These are phyloP conservation scores for Arabidopsis suecica DNA, from an alignment of 345 rosid genomes.

Conservation along the genomic window DNA sequence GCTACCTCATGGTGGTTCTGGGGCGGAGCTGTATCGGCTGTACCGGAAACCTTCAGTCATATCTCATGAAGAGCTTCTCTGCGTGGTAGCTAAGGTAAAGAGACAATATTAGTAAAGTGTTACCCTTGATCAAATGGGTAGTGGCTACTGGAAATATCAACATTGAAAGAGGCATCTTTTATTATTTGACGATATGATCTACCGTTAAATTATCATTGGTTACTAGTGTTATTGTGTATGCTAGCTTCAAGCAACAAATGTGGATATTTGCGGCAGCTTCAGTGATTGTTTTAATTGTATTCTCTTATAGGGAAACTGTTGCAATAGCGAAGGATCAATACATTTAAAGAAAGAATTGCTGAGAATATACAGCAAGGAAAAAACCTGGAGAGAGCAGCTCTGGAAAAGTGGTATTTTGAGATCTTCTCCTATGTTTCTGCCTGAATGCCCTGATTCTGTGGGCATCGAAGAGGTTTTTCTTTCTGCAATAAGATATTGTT, in stretches of 20 bases:
- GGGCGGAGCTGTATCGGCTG: slow-evolving; percentile 76
- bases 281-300: slow-evolving; percentile 20
- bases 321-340: slow-evolving; percentile 59
- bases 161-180: slow-evolving; percentile 7
- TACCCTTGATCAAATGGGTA: background rate
- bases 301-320: slow-evolving; percentile 50
- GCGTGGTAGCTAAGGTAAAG: slow-evolving; percentile 80
- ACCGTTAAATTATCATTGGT: background rate
- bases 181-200: background rate
- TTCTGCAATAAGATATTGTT: slow-evolving; percentile 42
- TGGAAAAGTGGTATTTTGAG: slow-evolving; percentile 82
- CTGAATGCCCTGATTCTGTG: slow-evolving; percentile 77
- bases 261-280: slow-evolving; percentile 1
- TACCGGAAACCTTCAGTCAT: slow-evolving; percentile 88
- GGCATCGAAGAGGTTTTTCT: slow-evolving; percentile 84
- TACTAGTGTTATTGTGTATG: slow-evolving; percentile 14
- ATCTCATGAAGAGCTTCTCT: slow-evolving; percentile 98
- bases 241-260: slow-evolving; percentile 20
- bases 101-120: slow-evolving; percentile 11
- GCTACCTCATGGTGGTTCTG: slow-evolving; percentile 92
- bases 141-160: slow-evolving; percentile 5
- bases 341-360: slow-evolving; percentile 78
- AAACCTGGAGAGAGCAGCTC: slow-evolving; percentile 73
- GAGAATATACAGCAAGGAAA: slow-evolving; percentile 73
- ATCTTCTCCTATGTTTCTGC: slow-evolving; percentile 75